Base-by-base conservation (phyloP, 768 basidiomycete genomes). In the Scleroderma bovista region DNA sequence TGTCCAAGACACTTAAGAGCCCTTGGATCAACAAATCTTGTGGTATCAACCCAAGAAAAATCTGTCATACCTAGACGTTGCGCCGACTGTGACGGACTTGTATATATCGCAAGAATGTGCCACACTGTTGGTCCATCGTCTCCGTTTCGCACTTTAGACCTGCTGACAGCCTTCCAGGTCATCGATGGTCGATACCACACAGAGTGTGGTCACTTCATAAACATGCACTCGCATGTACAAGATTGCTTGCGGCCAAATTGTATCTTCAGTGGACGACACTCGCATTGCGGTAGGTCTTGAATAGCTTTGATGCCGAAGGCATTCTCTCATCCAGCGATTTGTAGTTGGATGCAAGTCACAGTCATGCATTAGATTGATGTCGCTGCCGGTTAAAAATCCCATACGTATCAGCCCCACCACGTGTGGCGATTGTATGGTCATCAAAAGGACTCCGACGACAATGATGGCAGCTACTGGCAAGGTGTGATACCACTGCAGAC, bases 161-260 rank as follows among this genome's bases (percentile, higher is more conserved):
- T n/a, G 20, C 52, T 50, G 33, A 52, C 33, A 12, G 42, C 29
- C 26, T 40, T 51, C 32, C 57, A 89, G 86, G 75, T 89, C 55
- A 81, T 87, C 52, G 87, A 89, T 62, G 87, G 87, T 48, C 80
- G 85, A 56, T 86, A 74, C 66, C 78, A 87, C 69, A 79, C 80
- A 15, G 64, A 67, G 47, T 89, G 87, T 65, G 76, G 79, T 9
- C 86, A 88, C 65, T 88, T 89, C 65, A 69, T 80, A 51, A 76
- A 79, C 47, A 84, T 89, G 79, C 78, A 83, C 39, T 86, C 86
- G 17, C 77, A 73, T 48, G 65, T 76, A 43, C 78, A 85, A 58
- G 87, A 89, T 60, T 89, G 87, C 57, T 63, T 79, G 41, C 71
- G 72, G 52, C 61, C 70, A 3, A 78, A 83, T 56, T 89, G 87